Base-by-base conservation (phyloP, 768 basidiomycete genomes). In the Pulveroboletus sp. region DNA sequence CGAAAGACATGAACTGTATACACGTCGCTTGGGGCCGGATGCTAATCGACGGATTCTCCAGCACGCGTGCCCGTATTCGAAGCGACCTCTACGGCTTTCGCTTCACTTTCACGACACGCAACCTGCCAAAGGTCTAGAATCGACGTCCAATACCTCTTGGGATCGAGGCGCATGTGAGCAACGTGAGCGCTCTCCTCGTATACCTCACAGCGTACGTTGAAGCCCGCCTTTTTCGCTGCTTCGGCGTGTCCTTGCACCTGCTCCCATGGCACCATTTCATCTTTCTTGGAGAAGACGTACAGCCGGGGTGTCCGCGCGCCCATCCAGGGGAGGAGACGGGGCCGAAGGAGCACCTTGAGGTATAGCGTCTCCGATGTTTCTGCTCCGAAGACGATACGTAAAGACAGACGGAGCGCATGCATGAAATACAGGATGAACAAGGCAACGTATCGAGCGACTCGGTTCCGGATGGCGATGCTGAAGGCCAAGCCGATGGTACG, bases 141-240 rank as follows among this genome's bases (percentile, higher is more conserved):
- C 14, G 58, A 61, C 5, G 38, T 26, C 64, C 64, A 66, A 46
- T 68, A 66, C 21, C 64, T 54, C 36, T 63, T 44, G n/a, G 64
- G 64, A 44, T 66, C 55, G n/a, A 39, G 5, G 9, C 64, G 64
- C 54, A 64, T 61, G 36, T 73, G 71, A 24, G 65, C 54, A 2
- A 73, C 71, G 45, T 73, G 71, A 8, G 54, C 56, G 31, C 65
- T 73, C 18, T 64, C 57, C n/a, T 66, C 67, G 39, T 68, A 73
- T 21, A 61, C 27, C 33, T 70, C 67, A 14, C 56, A 59, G 11
- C 35, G 55, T 6, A 67, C 65, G 18, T 62, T 42, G n/a, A 66
- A 44, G 1, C 70, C 69, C 1, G 17, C 35, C 27, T 37, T 21
- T 46, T 50, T 58, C n/a, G 68, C 65, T 3, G 46, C 43, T 18